Conservation (phyloP, 345 rosid species). For the Syzygium aqueum region DNA sequence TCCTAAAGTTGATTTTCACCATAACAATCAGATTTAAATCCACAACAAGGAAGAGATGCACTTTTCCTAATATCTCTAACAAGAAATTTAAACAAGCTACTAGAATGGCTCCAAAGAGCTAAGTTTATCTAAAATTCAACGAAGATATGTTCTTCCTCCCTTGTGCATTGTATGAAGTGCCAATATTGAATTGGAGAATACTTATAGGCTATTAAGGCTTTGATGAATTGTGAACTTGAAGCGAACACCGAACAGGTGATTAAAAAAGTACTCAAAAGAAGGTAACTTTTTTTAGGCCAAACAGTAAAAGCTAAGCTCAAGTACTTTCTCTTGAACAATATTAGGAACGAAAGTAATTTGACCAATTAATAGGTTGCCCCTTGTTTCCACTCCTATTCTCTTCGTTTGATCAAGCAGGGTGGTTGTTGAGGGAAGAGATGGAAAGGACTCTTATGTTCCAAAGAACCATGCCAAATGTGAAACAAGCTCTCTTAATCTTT, state of each 20-base stretch:
- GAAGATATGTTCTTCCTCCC: background rate
- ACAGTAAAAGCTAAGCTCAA: background rate
- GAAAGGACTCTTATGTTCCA: background rate
- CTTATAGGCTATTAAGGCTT: background rate
- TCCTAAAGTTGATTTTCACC: conserved; percentile 6
- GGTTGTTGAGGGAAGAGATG: background rate
- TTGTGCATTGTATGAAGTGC: background rate
- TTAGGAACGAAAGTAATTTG: background rate
- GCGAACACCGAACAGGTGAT: background rate
- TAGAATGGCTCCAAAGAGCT: background rate
- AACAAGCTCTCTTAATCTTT: conserved; percentile 1
- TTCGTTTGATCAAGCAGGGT: background rate
- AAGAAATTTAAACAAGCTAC: background rate
- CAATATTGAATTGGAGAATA: background rate
- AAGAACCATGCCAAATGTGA: conserved; percentile 8
- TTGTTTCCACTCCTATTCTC: background rate
- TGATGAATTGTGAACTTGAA: background rate
- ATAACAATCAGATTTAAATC: background rate
- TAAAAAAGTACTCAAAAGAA: background rate
- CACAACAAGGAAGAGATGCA: background rate
- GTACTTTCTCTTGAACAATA: background rate
- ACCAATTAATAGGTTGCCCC: background rate
- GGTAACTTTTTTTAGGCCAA: background rate
- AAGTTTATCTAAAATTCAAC: background rate
- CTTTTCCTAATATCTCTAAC: background rate